A percentile compares a stretch with the other conserved stretches of the same genome.
phyloP scores from a whole-genome alignment of 176 grass and related monocot species.

The Raddia guianensis region DNA sequence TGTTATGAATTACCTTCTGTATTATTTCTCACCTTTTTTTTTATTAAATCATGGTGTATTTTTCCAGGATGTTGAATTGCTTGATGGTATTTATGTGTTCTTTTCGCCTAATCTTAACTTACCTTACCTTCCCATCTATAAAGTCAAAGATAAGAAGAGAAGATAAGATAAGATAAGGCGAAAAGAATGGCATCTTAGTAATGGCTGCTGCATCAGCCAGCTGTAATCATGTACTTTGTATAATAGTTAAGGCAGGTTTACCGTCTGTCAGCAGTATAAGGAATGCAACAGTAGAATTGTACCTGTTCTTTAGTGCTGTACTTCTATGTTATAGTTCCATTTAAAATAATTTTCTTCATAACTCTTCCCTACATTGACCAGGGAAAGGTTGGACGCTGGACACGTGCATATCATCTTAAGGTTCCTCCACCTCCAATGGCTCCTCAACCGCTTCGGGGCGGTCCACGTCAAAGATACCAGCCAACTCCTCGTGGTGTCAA shows the following conservation, averaged over 20 bases:
- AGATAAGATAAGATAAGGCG: too few relatives aligned
- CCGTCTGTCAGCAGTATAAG: background rate
- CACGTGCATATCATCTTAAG: constrained; percentile 98
- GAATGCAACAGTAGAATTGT: constrained; percentile 11
- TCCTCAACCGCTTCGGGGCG: constrained; percentile 82
- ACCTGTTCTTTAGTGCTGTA: constrained; percentile 11
- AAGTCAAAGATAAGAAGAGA: too few relatives aligned
- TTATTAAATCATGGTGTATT: constrained; percentile 16
- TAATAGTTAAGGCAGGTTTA: constrained; percentile 18
- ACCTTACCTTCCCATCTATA: too few relatives aligned
- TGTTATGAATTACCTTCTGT: constrained; percentile 18
- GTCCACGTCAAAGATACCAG: constrained; percentile 94
- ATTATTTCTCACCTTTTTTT: constrained; percentile 13
- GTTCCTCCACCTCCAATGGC: constrained; percentile 95
- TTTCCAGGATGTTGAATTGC: background rate
- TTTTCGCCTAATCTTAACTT: too few relatives aligned
- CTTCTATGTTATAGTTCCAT: constrained; percentile 25
- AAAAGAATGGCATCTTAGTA: background rate
- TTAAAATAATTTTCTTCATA: constrained; percentile 20
- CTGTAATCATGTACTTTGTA: background rate
- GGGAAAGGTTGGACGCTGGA: constrained; percentile 97
- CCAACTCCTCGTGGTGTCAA: constrained; percentile 98
- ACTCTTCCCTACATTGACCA: constrained; percentile 44
- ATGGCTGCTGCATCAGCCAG: background rate
- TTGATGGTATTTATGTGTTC: background rate